phyloP scores from a whole-genome alignment of 2,329 filamentous ascomycete genomes.

The Colletotrichum spaethianum region DNA sequence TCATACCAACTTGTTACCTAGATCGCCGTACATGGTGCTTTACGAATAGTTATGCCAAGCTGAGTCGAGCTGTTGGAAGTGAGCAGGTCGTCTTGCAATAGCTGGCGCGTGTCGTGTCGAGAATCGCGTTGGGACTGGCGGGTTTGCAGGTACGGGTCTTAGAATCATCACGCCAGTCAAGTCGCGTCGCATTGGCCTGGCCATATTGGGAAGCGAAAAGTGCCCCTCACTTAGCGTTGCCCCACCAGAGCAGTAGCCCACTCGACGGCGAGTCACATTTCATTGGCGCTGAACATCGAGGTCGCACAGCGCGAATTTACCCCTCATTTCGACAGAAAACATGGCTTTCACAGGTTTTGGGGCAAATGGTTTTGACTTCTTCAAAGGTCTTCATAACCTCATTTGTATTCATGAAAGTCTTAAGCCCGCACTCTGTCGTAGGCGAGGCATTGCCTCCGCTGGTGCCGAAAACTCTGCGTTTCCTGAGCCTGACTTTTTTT shows the following conservation, averaged over 20 bases:
- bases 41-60: neutral
- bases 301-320: conserved; percentile 12
- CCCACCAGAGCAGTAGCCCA: conserved; percentile 37
- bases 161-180: neutral
- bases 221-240: conserved; percentile 41
- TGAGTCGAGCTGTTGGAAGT: neutral
- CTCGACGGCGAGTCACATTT: neutral
- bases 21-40: conserved; percentile 84
- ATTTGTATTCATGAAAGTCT: conserved; percentile 40
- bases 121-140: conserved; percentile 5
- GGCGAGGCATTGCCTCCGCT: conserved; percentile 19
- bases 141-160: conserved; percentile 1
- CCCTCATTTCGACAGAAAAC: neutral
- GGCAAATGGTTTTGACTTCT: conserved; percentile 22
- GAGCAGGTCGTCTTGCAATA: neutral
- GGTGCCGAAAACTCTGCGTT: conserved; percentile 37
- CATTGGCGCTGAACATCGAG: neutral
- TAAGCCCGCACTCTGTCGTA: conserved; percentile 34
- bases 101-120: conserved; percentile 7
- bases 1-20: conserved; percentile 86
- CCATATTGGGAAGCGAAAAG: conserved; percentile 20
- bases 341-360: neutral
- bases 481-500: conserved; percentile 36
- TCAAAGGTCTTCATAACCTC: conserved; percentile 40
- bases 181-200: conserved; percentile 37